These are phyloP conservation scores for Colletotrichum eremochloae DNA, from an alignment of 2,329 filamentous ascomycete genomes.

Conservation along the genomic window DNA sequence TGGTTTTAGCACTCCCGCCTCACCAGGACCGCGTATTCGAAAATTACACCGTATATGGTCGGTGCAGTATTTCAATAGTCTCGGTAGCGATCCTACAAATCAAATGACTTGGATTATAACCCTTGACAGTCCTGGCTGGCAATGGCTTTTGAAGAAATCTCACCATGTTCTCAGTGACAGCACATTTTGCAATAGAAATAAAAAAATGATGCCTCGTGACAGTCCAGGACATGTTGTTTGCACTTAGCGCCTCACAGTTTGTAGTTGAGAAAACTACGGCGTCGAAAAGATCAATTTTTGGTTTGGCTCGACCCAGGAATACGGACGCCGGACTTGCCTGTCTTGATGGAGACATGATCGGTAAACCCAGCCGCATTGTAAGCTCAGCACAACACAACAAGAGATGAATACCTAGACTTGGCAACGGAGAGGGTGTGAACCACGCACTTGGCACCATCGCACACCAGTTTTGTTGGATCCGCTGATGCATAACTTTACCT, in stretches of 20 bases:
- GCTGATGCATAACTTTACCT: slow-evolving; percentile 10
- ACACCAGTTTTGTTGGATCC: not conserved
- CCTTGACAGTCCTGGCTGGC: not conserved
- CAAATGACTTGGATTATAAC: not conserved
- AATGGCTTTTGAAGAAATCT: not conserved
- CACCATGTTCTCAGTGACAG: not conserved
- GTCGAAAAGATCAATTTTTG: not conserved
- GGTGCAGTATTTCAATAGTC: not conserved
- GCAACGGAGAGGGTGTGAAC: slow-evolving; percentile 6
- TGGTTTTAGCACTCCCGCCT: not conserved
- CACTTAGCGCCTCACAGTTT: too few species aligned
- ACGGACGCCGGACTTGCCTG: not conserved
- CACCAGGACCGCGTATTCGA: not conserved
- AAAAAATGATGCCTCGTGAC: not conserved
- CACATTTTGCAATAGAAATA: not conserved
- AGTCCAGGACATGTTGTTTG: not conserved
- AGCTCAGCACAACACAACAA: not conserved
- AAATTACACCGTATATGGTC: not conserved
- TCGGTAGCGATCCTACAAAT: not conserved
- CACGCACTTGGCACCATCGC: slow-evolving; percentile 15
- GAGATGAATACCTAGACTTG: slow-evolving; percentile 11
- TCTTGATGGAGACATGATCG: not conserved
- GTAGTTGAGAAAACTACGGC: not conserved
- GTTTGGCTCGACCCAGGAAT: not conserved
- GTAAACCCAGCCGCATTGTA: not conserved